Evolutionary conservation across 495 filamentous ascomycete species (phyloP).

Genomic region (Neurospora sp.): DNA sequence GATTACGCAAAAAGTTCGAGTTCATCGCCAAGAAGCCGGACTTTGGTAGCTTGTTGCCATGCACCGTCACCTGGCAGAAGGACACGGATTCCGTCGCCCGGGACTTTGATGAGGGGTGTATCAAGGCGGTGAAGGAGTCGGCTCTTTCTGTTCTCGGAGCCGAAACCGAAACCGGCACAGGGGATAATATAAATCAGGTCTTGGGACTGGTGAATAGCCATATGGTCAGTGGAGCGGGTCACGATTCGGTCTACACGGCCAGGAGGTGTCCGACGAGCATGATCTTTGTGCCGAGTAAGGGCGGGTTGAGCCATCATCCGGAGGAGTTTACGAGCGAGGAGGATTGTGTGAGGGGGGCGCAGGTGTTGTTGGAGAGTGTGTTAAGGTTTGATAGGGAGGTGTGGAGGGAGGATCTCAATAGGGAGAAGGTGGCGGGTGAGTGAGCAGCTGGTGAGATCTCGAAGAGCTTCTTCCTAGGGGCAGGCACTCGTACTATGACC

Average conservation of each 20-base stretch:
- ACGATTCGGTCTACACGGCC: constrained; percentile 43
- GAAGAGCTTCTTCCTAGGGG: too few species aligned
- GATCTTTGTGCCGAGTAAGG: constrained; percentile 40
- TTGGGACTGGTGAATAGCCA: constrained; percentile 21
- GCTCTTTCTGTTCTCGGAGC: constrained; percentile 40
- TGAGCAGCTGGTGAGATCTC: background rate
- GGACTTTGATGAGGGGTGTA: constrained; percentile 61
- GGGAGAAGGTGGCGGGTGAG: background rate
- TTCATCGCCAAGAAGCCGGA: constrained; percentile 14
- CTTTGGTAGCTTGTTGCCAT: constrained; percentile 22
- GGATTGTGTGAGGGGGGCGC: constrained; percentile 28
- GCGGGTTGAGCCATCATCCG: constrained; percentile 39
- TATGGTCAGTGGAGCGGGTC: constrained; percentile 47
- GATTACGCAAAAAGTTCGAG: constrained; percentile 10
- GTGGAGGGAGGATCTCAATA: background rate
- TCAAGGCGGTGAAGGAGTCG: constrained; percentile 52
- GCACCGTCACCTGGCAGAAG: constrained; percentile 21
- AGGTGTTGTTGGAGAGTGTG: constrained; percentile 29
- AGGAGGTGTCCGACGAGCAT: constrained; percentile 36
- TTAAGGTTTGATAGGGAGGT: constrained; percentile 20
- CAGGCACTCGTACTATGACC: too few species aligned
- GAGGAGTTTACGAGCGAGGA: constrained; percentile 37
- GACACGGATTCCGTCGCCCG: constrained; percentile 57
- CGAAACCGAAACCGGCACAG: constrained; percentile 6
- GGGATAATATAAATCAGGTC: background rate